Evolutionary conservation across 305 asterid species (phyloP).

Genomic region (Fraxinus floribunda): DNA sequence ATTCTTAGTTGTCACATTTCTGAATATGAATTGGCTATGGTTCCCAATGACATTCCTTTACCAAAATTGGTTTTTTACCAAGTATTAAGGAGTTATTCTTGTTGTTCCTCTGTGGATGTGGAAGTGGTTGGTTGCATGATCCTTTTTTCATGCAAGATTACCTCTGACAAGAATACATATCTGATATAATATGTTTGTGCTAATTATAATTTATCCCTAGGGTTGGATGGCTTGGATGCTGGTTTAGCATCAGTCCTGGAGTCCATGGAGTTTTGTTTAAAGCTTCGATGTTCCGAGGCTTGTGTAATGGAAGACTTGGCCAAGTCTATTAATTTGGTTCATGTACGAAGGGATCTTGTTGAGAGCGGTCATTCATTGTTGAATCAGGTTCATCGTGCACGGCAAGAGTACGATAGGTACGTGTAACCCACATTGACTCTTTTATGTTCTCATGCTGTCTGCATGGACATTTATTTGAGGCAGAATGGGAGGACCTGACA

Average conservation of each 20-base stretch:
- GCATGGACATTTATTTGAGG: slow-evolving; percentile 17
- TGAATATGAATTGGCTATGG: background rate
- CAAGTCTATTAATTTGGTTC: slow-evolving; percentile 84
- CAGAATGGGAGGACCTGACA: background rate
- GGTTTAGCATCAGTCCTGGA: slow-evolving; percentile 89
- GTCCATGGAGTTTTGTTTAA: slow-evolving; percentile 89
- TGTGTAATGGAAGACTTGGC: slow-evolving; percentile 85
- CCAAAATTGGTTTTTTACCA: background rate
- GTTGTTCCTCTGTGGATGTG: slow-evolving; percentile 8
- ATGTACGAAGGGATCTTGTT: slow-evolving; percentile 79
- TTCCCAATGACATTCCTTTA: background rate
- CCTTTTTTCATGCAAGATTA: slow-evolving; percentile 13
- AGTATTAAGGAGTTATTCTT: background rate
- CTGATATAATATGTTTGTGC: slow-evolving; percentile 1
- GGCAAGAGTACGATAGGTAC: slow-evolving; percentile 90
- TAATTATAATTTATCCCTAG: slow-evolving; percentile 35
- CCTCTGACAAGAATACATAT: slow-evolving; percentile 1
- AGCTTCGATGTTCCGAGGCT: slow-evolving; percentile 95
- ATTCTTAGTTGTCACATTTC: background rate
- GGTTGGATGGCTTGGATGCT: slow-evolving; percentile 78
- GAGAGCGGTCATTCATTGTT: slow-evolving; percentile 91
- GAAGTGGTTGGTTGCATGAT: background rate
- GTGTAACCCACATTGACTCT: slow-evolving; percentile 3
- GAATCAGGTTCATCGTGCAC: slow-evolving; percentile 83
- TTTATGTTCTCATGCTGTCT: slow-evolving; percentile 4